Evolutionary conservation across 2,329 filamentous ascomycete species (phyloP).

Genomic region (Whalleya microplaca): DNA sequence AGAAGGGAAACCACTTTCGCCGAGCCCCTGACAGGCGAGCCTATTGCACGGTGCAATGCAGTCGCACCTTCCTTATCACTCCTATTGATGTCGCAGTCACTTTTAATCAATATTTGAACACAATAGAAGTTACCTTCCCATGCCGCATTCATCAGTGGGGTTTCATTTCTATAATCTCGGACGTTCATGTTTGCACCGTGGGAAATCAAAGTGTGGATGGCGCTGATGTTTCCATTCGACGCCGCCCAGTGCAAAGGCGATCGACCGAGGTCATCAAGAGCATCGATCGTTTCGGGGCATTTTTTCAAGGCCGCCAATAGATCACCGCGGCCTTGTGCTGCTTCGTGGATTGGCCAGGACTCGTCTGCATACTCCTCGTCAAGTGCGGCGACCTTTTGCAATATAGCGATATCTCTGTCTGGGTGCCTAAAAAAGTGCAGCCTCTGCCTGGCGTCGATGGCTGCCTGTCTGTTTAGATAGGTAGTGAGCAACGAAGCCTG

Average conservation of each 20-base stretch:
- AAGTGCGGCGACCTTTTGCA: constrained; percentile 4
- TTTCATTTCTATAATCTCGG: rapidly evolving
- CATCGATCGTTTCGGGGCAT: constrained; percentile 5
- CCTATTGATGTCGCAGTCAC: constrained; percentile 7
- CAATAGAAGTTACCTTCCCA: neutral
- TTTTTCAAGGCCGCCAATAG: constrained; percentile 1
- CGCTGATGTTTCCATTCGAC: neutral
- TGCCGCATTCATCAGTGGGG: constrained; percentile 2
- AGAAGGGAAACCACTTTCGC: neutral
- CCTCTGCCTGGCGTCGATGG: no score
- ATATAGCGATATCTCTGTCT: neutral
- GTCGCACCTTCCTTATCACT: rapidly evolving
- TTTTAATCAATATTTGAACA: neutral
- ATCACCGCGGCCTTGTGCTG: constrained; percentile 1
- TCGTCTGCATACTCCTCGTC: constrained; percentile 6
- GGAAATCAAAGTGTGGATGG: constrained; percentile 2
- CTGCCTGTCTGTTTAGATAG: neutral
- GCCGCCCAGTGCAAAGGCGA: constrained; percentile 13
- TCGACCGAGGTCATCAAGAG: neutral
- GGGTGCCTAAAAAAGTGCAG: no score
- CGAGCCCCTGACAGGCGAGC: neutral
- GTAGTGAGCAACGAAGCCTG: neutral
- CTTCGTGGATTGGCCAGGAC: constrained; percentile 10
- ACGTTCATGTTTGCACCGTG: constrained; percentile 9
- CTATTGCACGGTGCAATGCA: neutral